Evolutionary conservation across 805 yeast species (phyloP), one percentile per base, ranked within the genome.

Genomic region (Lachancea thermotolerans): DNA sequence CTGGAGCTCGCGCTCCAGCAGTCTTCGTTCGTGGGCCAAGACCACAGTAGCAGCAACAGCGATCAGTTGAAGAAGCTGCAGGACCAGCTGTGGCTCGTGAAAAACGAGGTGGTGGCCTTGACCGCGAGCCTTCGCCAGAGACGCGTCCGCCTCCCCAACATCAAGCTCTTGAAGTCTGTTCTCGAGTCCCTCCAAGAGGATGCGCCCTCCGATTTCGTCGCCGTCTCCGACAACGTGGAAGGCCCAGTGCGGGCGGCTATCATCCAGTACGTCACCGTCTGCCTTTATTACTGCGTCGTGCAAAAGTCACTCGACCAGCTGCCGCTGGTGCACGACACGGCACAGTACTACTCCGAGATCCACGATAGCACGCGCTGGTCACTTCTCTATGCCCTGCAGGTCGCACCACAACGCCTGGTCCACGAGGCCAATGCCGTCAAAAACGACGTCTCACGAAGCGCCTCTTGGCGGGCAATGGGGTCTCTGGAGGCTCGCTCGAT

Each of bases 381-480:
- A n/a, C 25, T 53, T 4, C 42, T 55, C 2, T 58, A 58, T 41
- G 47, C 51, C 2, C 32, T 60, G 21, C 65, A 60, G 42, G 52
- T 55, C 10, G 42, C 53, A 17, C 54, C 49, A 9, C 31, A 35
- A 15, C 34, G 41, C 12, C 21, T 27, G 5, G 18, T 38, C 11
- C 15, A 14, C 9, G n/a, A 34, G 27, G 41, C 32, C n/a, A 9
- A n/a, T 4, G 12, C 16, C 29, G 37, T 37, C 9, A 29, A 18
- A 14, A 33, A 18, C 32, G 45, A 42, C 17, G 10, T 30, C 25
- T 3, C 14, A 5, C 15, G 10, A 8, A 15, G 14, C 9, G 14
- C 25, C 21, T 34, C 18, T 16, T 14, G 21, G 35, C 29, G 28
- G 25, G 34, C 18, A 42, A 28, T 21, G 37, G 18, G 31, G 18